Conservation (phyloP, 2,329 filamentous ascomycete species). For the Zymoseptoria pseudotritici region DNA sequence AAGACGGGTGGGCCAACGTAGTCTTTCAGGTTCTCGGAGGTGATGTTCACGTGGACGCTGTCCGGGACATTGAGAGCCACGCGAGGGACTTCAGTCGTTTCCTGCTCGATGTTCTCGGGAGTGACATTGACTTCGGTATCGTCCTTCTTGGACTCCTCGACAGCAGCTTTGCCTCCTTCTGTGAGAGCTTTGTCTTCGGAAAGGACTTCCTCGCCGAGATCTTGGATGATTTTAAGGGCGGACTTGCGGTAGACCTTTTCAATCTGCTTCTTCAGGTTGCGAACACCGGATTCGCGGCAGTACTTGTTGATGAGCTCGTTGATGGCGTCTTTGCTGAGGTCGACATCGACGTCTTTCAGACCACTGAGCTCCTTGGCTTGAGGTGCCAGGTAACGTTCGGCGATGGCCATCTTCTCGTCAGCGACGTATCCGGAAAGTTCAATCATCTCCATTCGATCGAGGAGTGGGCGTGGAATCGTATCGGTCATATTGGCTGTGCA, state of each 20-base stretch:
- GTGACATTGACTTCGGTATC: constrained; percentile 56
- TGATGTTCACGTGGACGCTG: constrained; percentile 75
- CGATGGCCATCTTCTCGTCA: constrained; percentile 98
- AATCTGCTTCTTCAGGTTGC: constrained; percentile 98
- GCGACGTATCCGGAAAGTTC: constrained; percentile 92
- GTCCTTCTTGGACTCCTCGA: constrained; percentile 64
- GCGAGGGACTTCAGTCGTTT: constrained; percentile 60
- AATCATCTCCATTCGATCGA: constrained; percentile 98
- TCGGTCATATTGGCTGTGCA: constrained; percentile 99
- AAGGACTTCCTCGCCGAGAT: constrained; percentile 77
- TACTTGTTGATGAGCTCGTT: constrained; percentile 98
- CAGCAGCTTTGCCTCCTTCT: constrained; percentile 72
- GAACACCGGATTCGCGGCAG: constrained; percentile 91
- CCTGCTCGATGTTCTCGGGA: constrained; percentile 47
- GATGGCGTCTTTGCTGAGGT: constrained; percentile 77
- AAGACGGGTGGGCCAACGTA: constrained; percentile 95
- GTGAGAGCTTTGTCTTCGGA: constrained; percentile 77
- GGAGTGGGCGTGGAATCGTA: constrained; percentile 85
- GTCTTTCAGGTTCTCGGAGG: constrained; percentile 85
- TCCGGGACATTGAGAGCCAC: constrained; percentile 77
- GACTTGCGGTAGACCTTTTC: constrained; percentile 98
- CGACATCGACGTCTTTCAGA: constrained; percentile 82
- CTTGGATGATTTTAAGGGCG: constrained; percentile 92
- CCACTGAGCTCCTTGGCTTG: constrained; percentile 92
- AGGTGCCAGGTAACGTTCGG: constrained; percentile 83